phyloP scores from a whole-genome alignment of 768 basidiomycete species.

The Nevesoporus exiguus region DNA sequence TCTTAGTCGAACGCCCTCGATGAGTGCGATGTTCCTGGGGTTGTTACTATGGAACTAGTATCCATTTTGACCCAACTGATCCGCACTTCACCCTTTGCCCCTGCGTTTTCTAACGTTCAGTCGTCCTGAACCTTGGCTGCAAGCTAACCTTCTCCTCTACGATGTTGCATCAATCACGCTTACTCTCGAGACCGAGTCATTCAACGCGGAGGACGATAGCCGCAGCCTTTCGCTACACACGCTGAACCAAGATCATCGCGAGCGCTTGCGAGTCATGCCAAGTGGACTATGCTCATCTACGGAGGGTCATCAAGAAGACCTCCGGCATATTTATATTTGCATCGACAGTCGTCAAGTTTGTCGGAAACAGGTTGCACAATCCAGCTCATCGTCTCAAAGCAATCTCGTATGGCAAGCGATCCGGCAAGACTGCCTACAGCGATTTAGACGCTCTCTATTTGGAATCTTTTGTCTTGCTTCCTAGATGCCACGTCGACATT shows the following conservation, averaged over 20 bases:
- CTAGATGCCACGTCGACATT: slow-evolving; percentile 19
- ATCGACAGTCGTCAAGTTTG: slow-evolving; percentile 27
- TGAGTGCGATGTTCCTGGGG: slow-evolving; percentile 25
- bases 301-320: slow-evolving; percentile 24
- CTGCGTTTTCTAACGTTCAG: slow-evolving; percentile 28
- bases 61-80: slow-evolving; percentile 19
- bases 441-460: slow-evolving; percentile 22
- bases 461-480: too few species aligned
- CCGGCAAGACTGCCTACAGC: slow-evolving; percentile 11
- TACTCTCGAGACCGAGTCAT: slow-evolving; percentile 21
- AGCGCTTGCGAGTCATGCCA: slow-evolving; percentile 22
- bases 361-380: slow-evolving; percentile 15
- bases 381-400: slow-evolving; percentile 13
- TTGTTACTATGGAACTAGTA: slow-evolving; percentile 27
- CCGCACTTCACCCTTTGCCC: slow-evolving; percentile 10
- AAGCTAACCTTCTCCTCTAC: slow-evolving; percentile 16
- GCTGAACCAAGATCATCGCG: slow-evolving; percentile 15
- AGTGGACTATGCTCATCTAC: slow-evolving; percentile 17
- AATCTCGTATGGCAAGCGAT: slow-evolving; percentile 9
- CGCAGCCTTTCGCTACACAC: slow-evolving; percentile 20
- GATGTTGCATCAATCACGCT: slow-evolving; percentile 11
- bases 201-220: slow-evolving; percentile 24
- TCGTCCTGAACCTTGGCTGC: slow-evolving; percentile 20
- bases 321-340: slow-evolving; percentile 31
- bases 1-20: slow-evolving; percentile 25